Evolutionary conservation across 1,139 yeast species (phyloP), one percentile per base, ranked within the genome.

Genomic region (Protomyces lactucae-debilis): DNA sequence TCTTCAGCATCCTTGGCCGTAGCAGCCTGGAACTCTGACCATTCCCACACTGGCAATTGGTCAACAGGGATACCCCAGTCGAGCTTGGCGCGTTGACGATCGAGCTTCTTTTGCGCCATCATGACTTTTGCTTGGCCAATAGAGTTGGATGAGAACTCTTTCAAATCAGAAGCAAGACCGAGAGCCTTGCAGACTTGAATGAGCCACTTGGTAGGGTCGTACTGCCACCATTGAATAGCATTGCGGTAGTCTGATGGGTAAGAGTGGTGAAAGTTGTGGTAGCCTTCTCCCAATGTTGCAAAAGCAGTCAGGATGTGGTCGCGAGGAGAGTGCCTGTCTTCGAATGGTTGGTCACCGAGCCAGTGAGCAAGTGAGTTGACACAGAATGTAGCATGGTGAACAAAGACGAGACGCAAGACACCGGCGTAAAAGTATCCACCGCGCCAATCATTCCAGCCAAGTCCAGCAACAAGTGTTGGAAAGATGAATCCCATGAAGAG

Each of bases 201-300:
- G 68, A 84, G 75, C 67, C 87, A 74, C 83, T 93, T 93, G 70
- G 98, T 93, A 71, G 99, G 99, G 77, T 93, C 99, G 77, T 87
- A 93, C 83, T 95, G 99, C 82, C 88, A 93, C 99, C 99, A 95
- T 78, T 85, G 88, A 75, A 93, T 83, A 59, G 99, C 99, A 75
- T 93, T 93, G 82, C 99, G 85, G 84, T 93, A 93, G 80, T 93
- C 99, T 56, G 95, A 85, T 71, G 99, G 99, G 84, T 92, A 93
- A 81, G 95, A 98, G 79, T 93, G 99, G 79, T 93, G 99, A 86
- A 93, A 93, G 81, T 93, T 93, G 79, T 93, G 99, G 83, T 93
- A 92, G 67, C 99, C 99, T 80, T 93, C 99, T 75, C 99, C 99
- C 72, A 93, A 88, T 12, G 99, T 93, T 67, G 90, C 96, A 68